Percentiles rank a stretch among this genome's conserved stretches.
These are phyloP conservation scores for Phytophthora rubi DNA, from an alignment of 352 stramenopile genomes.

Conservation along the genomic window DNA sequence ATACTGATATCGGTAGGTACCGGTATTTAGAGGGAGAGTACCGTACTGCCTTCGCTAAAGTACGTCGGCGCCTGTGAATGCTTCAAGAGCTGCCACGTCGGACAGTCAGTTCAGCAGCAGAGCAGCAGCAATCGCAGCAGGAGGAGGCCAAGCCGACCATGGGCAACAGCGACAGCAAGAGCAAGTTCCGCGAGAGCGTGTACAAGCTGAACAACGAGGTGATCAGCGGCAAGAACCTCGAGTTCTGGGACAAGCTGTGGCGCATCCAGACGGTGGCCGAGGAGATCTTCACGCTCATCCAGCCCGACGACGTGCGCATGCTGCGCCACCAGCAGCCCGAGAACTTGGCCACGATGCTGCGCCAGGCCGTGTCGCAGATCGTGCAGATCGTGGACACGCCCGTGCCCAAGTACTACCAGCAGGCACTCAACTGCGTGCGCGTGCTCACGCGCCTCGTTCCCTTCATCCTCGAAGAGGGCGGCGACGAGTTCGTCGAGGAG, in stretches of 20 bases:
- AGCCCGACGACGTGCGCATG: constrained; percentile 90
- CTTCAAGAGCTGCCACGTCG: too few species aligned
- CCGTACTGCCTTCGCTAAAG: too few species aligned
- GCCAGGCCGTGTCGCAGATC: constrained; percentile 80
- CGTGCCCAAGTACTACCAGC: constrained; percentile 89
- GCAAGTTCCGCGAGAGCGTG: constrained; percentile 91
- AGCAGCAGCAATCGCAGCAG: not conserved
- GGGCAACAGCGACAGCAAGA: constrained; percentile 92
- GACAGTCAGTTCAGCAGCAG: not conserved
- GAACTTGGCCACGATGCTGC: constrained; percentile 87
- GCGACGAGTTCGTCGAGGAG: constrained; percentile 84
- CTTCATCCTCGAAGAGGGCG: constrained; percentile 83
- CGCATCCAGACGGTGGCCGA: constrained; percentile 88
- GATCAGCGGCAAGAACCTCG: constrained; percentile 84
- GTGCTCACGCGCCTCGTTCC: constrained; percentile 84
- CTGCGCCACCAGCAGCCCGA: constrained; percentile 81
- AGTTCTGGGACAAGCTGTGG: constrained; percentile 93
- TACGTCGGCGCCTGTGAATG: too few species aligned
- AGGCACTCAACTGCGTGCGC: constrained; percentile 87
- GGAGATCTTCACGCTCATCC: constrained; percentile 91
- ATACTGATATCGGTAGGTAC: too few species aligned
- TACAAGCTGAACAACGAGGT: constrained; percentile 93
- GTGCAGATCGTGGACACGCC: constrained; percentile 89
- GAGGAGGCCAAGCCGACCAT: constrained; percentile 33
- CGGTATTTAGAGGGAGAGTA: too few species aligned